Percentiles rank a stretch among this genome's conserved stretches.
phyloP scores from a whole-genome alignment of 768 basidiomycete species.

The Trametes villosa region DNA sequence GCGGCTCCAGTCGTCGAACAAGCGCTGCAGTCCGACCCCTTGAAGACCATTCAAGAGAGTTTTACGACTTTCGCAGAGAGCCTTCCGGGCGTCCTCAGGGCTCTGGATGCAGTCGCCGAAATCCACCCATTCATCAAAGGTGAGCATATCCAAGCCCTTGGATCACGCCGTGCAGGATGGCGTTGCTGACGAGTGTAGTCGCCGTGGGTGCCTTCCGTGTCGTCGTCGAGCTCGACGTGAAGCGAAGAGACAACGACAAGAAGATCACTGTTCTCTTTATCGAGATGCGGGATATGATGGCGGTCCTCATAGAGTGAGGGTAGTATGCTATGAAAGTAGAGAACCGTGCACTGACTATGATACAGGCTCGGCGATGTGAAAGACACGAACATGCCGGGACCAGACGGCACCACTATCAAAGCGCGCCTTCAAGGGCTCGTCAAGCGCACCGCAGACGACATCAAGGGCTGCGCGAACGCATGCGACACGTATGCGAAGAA shows the following conservation, averaged over 20 bases:
- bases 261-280: constrained; percentile 50
- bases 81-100: constrained; percentile 27
- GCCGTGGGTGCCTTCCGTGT: constrained; percentile 46
- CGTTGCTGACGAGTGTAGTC: background rate
- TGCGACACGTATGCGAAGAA: constrained; percentile 41
- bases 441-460: constrained; percentile 34
- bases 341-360: too few relatives aligned
- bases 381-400: background rate
- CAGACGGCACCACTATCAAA: constrained; percentile 38
- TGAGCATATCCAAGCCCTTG: too few relatives aligned
- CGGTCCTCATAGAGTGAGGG: constrained; percentile 47
- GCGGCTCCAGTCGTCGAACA: too few relatives aligned
- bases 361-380: background rate
- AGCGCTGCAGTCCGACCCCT: too few relatives aligned
- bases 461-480: constrained; percentile 37
- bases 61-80: constrained; percentile 25
- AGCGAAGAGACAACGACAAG: constrained; percentile 54
- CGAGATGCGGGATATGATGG: constrained; percentile 57
- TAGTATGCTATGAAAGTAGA: too few relatives aligned
- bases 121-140: constrained; percentile 31
- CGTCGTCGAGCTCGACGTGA: constrained; percentile 51
- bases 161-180: background rate
- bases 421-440: constrained; percentile 40
- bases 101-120: constrained; percentile 30
- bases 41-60: constrained; percentile 22